These are phyloP conservation scores for Pseudoturritis turrita DNA, from an alignment of 345 rosid species.

Conservation along the genomic window DNA sequence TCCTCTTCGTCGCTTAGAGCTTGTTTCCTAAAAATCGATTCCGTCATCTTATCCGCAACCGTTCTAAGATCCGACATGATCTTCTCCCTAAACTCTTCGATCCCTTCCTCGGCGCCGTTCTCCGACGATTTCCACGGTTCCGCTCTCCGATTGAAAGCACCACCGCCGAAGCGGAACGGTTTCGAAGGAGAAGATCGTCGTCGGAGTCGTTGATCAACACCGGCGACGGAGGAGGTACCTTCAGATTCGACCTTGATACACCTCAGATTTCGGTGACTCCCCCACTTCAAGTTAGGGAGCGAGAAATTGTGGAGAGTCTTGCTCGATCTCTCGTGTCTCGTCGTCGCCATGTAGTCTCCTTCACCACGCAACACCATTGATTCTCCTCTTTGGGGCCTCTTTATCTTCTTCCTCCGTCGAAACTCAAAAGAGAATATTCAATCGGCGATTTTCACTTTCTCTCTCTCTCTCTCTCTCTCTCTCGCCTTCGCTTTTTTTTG, in stretches of 20 bases:
- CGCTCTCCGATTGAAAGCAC: slow-evolving; percentile 3
- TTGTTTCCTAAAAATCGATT: slow-evolving; percentile 29
- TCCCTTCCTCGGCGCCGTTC: slow-evolving; percentile 45
- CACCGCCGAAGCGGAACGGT: neutral
- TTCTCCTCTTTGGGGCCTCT: neutral
- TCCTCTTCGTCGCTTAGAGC: slow-evolving; percentile 13
- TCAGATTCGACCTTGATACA: slow-evolving; percentile 38
- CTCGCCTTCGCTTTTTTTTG: neutral
- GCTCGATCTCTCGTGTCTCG: slow-evolving; percentile 45
- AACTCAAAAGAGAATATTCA: neutral
- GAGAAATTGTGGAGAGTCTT: slow-evolving; percentile 45
- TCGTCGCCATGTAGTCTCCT: slow-evolving; percentile 33
- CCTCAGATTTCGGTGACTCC: slow-evolving; percentile 37
- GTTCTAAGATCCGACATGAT: slow-evolving; percentile 42
- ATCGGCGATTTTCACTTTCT: too few species aligned
- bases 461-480: too few species aligned
- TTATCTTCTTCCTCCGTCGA: neutral
- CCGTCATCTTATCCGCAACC: slow-evolving; percentile 39
- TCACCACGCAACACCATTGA: slow-evolving; percentile 40
- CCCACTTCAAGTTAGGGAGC: slow-evolving; percentile 53
- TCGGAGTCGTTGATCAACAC: slow-evolving; percentile 4
- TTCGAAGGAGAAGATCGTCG: slow-evolving; percentile 36
- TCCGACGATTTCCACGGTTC: neutral
- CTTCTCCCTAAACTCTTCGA: slow-evolving; percentile 50
- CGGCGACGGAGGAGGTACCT: neutral